These are phyloP conservation scores for Trametes coccinea DNA, from an alignment of 768 basidiomycete species.

Conservation along the genomic window DNA sequence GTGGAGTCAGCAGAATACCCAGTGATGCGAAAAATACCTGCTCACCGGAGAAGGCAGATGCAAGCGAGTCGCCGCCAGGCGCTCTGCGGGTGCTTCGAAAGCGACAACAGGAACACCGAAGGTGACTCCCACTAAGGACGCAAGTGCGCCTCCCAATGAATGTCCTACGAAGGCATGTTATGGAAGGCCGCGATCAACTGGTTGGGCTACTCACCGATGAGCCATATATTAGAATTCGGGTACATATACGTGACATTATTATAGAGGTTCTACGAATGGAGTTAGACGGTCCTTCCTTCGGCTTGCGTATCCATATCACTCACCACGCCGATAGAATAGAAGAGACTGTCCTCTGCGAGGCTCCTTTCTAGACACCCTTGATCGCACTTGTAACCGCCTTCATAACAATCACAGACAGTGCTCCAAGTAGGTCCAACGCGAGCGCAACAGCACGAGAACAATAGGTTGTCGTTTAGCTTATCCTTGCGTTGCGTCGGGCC, in stretches of 20 bases:
- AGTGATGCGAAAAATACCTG: slow-evolving; percentile 24
- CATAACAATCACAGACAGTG: slow-evolving; percentile 87
- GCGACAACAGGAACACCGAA: slow-evolving; percentile 93
- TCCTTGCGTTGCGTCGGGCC: slow-evolving; percentile 87
- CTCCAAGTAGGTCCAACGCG: slow-evolving; percentile 94
- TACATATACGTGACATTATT: slow-evolving; percentile 92
- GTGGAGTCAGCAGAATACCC: background rate
- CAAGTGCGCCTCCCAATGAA: slow-evolving; percentile 84
- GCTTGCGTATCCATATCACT: slow-evolving; percentile 29
- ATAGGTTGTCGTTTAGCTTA: slow-evolving; percentile 92
- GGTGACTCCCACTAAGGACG: slow-evolving; percentile 81
- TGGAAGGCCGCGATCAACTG: background rate
- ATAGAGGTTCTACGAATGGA: slow-evolving; percentile 70
- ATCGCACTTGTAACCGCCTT: slow-evolving; percentile 74
- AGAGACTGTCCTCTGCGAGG: slow-evolving; percentile 78
- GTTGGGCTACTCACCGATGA: slow-evolving; percentile 52
- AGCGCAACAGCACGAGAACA: slow-evolving; percentile 96
- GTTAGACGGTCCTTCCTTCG: background rate
- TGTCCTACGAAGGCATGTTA: slow-evolving; percentile 40
- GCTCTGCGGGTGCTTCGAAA: slow-evolving; percentile 78
- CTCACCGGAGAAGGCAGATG: slow-evolving; percentile 84
- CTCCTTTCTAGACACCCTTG: slow-evolving; percentile 78
- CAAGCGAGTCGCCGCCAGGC: slow-evolving; percentile 50
- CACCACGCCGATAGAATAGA: slow-evolving; percentile 85
- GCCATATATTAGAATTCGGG: slow-evolving; percentile 86